Evolutionary conservation across 352 stramenopile species (phyloP).

Genomic region (Elongisporangium senticosum): DNA sequence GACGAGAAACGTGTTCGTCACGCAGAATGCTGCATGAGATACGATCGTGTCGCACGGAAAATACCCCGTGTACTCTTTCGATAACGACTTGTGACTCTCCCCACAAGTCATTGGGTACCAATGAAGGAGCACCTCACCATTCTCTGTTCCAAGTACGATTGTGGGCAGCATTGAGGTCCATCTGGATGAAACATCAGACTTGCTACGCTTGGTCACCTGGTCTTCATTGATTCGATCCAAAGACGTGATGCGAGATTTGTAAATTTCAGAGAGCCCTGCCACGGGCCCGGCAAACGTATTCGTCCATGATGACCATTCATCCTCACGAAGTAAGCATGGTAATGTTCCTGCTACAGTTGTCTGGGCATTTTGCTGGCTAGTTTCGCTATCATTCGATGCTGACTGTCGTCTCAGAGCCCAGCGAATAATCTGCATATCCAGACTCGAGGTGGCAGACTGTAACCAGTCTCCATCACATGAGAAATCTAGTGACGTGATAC

Average conservation of each 20-base stretch:
- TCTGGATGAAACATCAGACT: background rate
- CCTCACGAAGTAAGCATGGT: conserved; percentile 22
- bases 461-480: conserved; percentile 50
- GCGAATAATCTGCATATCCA: conserved; percentile 55
- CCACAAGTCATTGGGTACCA: conserved; percentile 62
- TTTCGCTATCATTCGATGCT: conserved; percentile 2
- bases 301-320: conserved; percentile 49
- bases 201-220: background rate
- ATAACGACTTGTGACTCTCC: conserved; percentile 22
- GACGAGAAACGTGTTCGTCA: conserved; percentile 51
- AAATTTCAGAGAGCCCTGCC: conserved; percentile 36
- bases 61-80: conserved; percentile 53
- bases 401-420: conserved; percentile 37
- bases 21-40: conserved; percentile 39
- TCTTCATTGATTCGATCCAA: conserved; percentile 39
- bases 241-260: conserved; percentile 17
- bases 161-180: conserved; percentile 53
- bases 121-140: conserved; percentile 50
- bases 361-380: background rate
- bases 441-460: conserved; percentile 52
- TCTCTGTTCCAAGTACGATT: conserved; percentile 34
- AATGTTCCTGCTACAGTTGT: background rate
- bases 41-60: conserved; percentile 40
- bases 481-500: conserved; percentile 66
- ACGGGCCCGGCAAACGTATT: conserved; percentile 48